Percentiles rank a stretch among this genome's conserved stretches.
Evolutionary conservation across 805 yeast species (phyloP).

Genomic region (Metschnikowia matae): DNA sequence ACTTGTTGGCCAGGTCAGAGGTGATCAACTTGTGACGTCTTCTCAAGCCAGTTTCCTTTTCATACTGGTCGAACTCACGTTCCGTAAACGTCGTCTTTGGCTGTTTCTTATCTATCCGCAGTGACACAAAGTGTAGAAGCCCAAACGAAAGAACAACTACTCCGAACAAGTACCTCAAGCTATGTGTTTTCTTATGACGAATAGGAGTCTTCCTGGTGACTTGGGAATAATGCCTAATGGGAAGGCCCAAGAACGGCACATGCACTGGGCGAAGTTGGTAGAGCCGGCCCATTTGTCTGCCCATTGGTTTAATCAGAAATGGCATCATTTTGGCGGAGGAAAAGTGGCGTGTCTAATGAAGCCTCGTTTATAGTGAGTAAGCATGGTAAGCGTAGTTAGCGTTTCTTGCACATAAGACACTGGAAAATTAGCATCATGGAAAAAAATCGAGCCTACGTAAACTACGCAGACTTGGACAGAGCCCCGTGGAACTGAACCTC

Average conservation of each 20-base stretch:
- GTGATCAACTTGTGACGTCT: conserved; percentile 44
- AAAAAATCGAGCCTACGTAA: neutral
- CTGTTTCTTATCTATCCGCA: conserved; percentile 27
- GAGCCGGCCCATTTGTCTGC: neutral
- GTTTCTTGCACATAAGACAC: conserved; percentile 2
- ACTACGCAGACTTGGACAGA: conserved; percentile 1
- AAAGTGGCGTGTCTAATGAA: neutral
- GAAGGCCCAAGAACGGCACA: neutral
- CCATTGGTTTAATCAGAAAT: neutral
- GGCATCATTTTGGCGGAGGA: neutral
- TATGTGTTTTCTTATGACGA: conserved; percentile 21
- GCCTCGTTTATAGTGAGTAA: neutral
- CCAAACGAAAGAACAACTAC: conserved; percentile 32
- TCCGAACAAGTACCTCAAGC: conserved; percentile 34
- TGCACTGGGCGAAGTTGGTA: neutral
- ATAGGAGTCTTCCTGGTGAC: conserved; percentile 4
- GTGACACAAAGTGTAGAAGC: conserved; percentile 28
- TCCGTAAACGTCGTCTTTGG: conserved; percentile 43
- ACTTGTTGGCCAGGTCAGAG: conserved; percentile 33
- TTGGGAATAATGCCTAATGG: conserved; percentile 2
- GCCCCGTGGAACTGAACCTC: neutral
- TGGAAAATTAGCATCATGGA: neutral
- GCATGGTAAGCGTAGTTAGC: neutral
- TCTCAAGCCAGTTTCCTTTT: conserved; percentile 48
- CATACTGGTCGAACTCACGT: conserved; percentile 45